These are phyloP conservation scores for Allium sativum DNA, from an alignment of 106 monocot species.

Conservation along the genomic window DNA sequence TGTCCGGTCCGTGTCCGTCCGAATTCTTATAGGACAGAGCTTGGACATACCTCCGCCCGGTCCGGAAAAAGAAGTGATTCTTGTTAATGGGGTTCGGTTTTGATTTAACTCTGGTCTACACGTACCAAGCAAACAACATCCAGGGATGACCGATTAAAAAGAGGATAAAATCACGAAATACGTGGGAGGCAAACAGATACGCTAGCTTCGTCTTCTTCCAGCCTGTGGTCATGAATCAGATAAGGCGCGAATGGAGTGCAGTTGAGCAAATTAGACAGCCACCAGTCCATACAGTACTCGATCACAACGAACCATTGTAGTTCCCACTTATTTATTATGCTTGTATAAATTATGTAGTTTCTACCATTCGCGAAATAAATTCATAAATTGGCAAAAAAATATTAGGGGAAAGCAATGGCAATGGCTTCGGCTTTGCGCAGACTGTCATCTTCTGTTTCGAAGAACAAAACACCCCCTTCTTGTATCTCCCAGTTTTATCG, in stretches of 20 bases:
- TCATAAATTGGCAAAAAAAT: neutral
- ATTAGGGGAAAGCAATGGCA: constrained; percentile 29
- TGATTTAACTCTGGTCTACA: too few relatives aligned
- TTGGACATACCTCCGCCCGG: too few relatives aligned
- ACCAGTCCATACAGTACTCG: neutral
- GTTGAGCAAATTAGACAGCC: neutral
- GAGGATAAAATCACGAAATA: too few relatives aligned
- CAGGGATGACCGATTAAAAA: too few relatives aligned
- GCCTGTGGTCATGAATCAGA: neutral
- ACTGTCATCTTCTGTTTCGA: constrained; percentile 36
- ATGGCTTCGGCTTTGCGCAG: constrained; percentile 68
- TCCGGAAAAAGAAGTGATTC: too few relatives aligned
- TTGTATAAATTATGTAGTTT: neutral
- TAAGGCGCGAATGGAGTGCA: neutral
- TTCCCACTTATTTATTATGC: neutral
- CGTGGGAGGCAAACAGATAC: too few relatives aligned
- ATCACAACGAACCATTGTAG: neutral
- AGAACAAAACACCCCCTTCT: constrained; percentile 21
- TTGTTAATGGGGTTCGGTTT: too few relatives aligned
- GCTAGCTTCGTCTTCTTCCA: too few relatives aligned
- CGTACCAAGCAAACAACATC: too few relatives aligned
- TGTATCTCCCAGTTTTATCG: constrained; percentile 35
- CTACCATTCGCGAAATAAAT: neutral
- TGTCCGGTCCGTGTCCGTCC: too few relatives aligned
- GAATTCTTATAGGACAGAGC: too few relatives aligned